Conservation (phyloP, 805 yeast genomes). For the Candida argentea region DNA sequence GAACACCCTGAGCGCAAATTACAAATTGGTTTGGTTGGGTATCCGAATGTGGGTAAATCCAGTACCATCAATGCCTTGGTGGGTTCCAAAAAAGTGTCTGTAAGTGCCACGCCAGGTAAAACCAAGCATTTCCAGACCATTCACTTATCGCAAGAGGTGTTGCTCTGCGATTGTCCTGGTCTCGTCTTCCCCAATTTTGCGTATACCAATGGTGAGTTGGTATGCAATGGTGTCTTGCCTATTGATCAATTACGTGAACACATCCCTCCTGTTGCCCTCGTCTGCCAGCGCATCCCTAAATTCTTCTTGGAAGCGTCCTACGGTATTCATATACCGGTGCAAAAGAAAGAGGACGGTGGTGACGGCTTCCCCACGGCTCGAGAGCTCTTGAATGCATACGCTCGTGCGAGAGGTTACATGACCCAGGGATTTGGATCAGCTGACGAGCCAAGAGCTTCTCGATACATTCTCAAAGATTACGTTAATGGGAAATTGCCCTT, state of each 20-base stretch:
- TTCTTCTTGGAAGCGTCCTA: slow-evolving; percentile 82
- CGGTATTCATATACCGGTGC: slow-evolving; percentile 79
- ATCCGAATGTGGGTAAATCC: slow-evolving; percentile 90
- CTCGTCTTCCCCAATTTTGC: slow-evolving; percentile 97
- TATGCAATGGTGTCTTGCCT: slow-evolving; percentile 97
- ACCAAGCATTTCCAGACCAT: slow-evolving; percentile 98
- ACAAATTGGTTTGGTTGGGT: slow-evolving; percentile 94
- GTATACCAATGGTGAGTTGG: slow-evolving; percentile 90
- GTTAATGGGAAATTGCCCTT: slow-evolving; percentile 84
- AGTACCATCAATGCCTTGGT: slow-evolving; percentile 96
- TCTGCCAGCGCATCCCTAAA: slow-evolving; percentile 83
- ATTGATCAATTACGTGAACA: slow-evolving; percentile 93
- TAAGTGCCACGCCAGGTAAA: slow-evolving; percentile 97
- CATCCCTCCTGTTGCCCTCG: slow-evolving; percentile 79
- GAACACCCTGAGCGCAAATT: slow-evolving; percentile 52
- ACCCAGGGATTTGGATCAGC: slow-evolving; percentile 96
- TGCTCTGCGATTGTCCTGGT: slow-evolving; percentile 98
- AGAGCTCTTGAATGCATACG: slow-evolving; percentile 84
- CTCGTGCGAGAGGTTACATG: slow-evolving; percentile 94
- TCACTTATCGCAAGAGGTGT: slow-evolving; percentile 66
- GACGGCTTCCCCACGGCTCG: slow-evolving; percentile 81
- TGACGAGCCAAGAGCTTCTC: slow-evolving; percentile 89
- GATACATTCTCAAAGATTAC: slow-evolving; percentile 87
- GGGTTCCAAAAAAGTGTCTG: slow-evolving; percentile 96
- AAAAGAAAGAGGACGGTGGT: slow-evolving; percentile 79